Evolutionary conservation across 2,329 filamentous ascomycete species (phyloP), one percentile per base, ranked within the genome.

Genomic region (Hypoxylon sp.): DNA sequence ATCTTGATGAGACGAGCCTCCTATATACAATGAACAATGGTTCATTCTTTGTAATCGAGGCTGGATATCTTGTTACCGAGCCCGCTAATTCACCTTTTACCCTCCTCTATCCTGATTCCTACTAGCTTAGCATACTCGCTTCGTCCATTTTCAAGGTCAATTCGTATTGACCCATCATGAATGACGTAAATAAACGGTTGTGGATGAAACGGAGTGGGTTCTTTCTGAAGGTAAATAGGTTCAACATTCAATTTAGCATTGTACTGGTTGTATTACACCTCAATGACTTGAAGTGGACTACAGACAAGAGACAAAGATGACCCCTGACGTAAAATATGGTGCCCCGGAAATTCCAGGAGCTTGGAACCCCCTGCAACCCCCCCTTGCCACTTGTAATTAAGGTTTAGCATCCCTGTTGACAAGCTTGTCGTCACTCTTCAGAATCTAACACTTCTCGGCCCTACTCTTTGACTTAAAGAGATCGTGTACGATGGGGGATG

Each of bases 311-410:
- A 47, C 23, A 53, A 60, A 39, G 11, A 5, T 43, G 39, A 12
- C 19, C 19, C 56, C 45, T 55, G 46, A 53, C 43, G 46, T 61
- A 25, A 39, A 37, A 25, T 29, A 39, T n/a, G 12, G 37, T 25
- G 48, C 8, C 23, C 43, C 23, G 37, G 50, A 55, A 51, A 65
- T 65, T 59, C 66, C 66, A 61, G 48, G 52, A 63, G 63, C 30
- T 8, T 29, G 66, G 66, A 56, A 69, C 63, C 66, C 66, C 66
- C 48, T 66, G 66, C 60, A 51, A 21, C 1, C 19, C 23, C 46
- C 64, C 52, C 52, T 39, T 52, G 46, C 25, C 43, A 19, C 14
- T 30, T 21, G 34, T 30, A 46, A 12, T 60, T 14, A 29, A 21
- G 25, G 25, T 30, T 16, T 53, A 30, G 16, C 47, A 58, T 54